phyloP scores from a whole-genome alignment of 106 monocot species.

The Dioscorea alata region DNA sequence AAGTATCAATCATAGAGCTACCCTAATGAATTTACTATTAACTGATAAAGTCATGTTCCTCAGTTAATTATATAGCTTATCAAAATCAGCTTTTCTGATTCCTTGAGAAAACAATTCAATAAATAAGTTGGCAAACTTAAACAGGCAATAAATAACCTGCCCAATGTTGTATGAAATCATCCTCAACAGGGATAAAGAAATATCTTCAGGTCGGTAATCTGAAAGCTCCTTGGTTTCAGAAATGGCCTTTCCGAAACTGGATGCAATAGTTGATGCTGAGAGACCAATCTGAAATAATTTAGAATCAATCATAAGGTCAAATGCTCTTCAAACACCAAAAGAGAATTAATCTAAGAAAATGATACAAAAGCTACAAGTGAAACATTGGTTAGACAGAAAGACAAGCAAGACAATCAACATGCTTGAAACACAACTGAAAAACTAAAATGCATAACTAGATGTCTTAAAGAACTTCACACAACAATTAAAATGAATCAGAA shows the following conservation, averaged over 20 bases:
- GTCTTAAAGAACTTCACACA: too few species aligned
- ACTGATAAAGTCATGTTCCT: too few species aligned
- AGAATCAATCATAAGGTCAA: background rate
- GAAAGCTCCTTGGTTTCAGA: conserved; percentile 81
- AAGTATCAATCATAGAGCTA: too few species aligned
- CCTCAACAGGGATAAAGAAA: conserved; percentile 89
- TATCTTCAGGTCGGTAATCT: conserved; percentile 92
- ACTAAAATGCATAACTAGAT: too few species aligned
- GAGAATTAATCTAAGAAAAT: background rate
- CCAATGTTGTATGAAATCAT: conserved; percentile 99
- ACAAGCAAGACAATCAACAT: background rate
- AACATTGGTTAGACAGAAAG: background rate
- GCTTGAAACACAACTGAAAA: too few species aligned
- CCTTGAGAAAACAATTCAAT: too few species aligned
- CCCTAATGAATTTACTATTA: too few species aligned
- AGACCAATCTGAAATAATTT: conserved; percentile 71
- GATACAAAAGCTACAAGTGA: background rate
- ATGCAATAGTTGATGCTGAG: conserved; percentile 95
- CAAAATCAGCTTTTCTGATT: too few species aligned
- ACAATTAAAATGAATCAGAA: too few species aligned
- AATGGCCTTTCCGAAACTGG: conserved; percentile 94
- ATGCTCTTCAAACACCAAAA: conserved; percentile 5
- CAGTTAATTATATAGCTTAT: too few species aligned
- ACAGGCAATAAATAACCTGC: conserved; percentile 41
- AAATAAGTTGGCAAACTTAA: too few species aligned